Conservation (phyloP, 805 yeast genomes). For the Sugiyamaella chiloensis region DNA sequence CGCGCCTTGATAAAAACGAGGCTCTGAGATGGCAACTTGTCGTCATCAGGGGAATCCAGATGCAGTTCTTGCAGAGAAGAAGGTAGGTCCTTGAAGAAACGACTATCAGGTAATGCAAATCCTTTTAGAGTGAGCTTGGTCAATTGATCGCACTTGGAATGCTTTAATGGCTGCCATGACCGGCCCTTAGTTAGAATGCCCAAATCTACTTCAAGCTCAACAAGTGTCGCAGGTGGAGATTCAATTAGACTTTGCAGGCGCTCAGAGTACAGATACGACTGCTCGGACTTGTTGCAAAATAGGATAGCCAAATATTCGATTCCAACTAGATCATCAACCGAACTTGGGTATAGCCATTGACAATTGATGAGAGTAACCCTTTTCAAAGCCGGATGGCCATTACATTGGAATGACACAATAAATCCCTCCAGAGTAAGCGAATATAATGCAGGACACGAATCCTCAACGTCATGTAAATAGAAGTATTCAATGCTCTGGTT, state of each 20-base stretch:
- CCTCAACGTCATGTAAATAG: background rate
- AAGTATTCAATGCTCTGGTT: conserved; percentile 2
- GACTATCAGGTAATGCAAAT: conserved; percentile 8
- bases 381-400: conserved; percentile 1
- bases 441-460: background rate
- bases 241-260: conserved; percentile 6
- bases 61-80: background rate
- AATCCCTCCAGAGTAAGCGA: background rate
- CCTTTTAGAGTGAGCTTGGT: conserved; percentile 4
- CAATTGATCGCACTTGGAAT: conserved; percentile 3
- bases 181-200: background rate
- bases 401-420: conserved; percentile 2
- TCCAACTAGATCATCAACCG: conserved; percentile 4
- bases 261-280: conserved; percentile 5
- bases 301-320: background rate
- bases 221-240: conserved; percentile 7
- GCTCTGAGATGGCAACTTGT: background rate
- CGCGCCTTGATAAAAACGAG: no score
- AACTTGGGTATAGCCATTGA: conserved; percentile 11
- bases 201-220: background rate
- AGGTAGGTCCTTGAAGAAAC: conserved; percentile 7
- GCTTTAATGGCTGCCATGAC: conserved; percentile 9
- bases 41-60: background rate
- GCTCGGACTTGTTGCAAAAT: background rate
- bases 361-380: conserved; percentile 5